Percentiles rank a stretch among this genome's conserved stretches.
Evolutionary conservation across 352 stramenopile species (phyloP).

Genomic region (Globisporangium splendens): DNA sequence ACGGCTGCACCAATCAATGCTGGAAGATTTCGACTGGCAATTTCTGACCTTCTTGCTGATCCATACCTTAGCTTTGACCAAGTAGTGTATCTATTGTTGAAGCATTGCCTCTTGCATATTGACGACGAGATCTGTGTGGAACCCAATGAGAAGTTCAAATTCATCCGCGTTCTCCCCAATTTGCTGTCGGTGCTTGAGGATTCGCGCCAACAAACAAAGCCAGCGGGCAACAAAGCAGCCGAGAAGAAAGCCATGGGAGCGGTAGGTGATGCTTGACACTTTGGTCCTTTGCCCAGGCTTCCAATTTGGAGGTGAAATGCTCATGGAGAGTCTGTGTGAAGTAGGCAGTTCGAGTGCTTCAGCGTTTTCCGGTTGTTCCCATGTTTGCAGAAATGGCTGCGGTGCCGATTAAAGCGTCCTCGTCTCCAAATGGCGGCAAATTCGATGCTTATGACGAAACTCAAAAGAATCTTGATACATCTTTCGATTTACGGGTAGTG

Average conservation of each 20-base stretch:
- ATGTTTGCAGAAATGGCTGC: slow-evolving; percentile 48
- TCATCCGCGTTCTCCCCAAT: slow-evolving; percentile 43
- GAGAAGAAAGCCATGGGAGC: slow-evolving; percentile 57
- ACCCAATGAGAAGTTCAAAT: slow-evolving; percentile 46
- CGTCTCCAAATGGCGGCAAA: slow-evolving; percentile 18
- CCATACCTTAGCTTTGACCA: slow-evolving; percentile 44
- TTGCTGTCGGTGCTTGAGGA: slow-evolving; percentile 47
- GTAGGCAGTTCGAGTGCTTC: slow-evolving; percentile 38
- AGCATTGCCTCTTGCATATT: slow-evolving; percentile 42
- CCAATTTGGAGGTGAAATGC: neutral
- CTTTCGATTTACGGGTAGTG: slow-evolving; percentile 26
- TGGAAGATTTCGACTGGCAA: neutral
- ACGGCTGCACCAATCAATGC: neutral
- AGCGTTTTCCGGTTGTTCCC: slow-evolving; percentile 44
- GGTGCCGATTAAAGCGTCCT: slow-evolving; percentile 27
- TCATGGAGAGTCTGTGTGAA: neutral
- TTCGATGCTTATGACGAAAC: slow-evolving; percentile 9
- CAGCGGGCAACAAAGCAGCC: slow-evolving; percentile 21
- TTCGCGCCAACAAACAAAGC: slow-evolving; percentile 16
- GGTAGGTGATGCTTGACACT: slow-evolving; percentile 26
- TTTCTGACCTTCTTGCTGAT: neutral
- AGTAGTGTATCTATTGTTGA: slow-evolving; percentile 53
- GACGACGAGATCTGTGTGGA: slow-evolving; percentile 31
- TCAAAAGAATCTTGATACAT: slow-evolving; percentile 21
- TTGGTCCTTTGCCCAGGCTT: neutral